These are phyloP conservation scores for Reutealis trisperma DNA, from an alignment of 345 rosid species.

Conservation along the genomic window DNA sequence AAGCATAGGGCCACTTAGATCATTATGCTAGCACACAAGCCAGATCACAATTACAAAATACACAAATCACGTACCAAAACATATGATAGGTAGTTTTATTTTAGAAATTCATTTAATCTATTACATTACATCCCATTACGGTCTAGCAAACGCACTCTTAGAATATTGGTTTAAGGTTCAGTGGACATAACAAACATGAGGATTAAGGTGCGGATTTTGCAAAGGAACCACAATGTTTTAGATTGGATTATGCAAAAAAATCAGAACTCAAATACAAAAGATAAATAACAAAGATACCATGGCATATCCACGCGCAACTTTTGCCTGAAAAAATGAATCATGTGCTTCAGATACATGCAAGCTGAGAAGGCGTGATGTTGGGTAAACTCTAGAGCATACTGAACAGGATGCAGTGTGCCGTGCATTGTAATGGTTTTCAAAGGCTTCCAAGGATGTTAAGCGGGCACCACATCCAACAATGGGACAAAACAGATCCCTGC, in stretches of 20 bases:
- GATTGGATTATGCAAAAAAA: neutral
- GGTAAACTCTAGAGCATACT: slow-evolving; percentile 81
- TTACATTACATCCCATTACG: too few relatives aligned
- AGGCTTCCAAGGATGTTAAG: slow-evolving; percentile 63
- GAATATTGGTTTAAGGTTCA: too few relatives aligned
- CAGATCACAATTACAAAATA: neutral
- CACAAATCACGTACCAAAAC: neutral
- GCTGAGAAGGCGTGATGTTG: slow-evolving; percentile 77
- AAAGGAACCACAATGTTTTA: too few relatives aligned
- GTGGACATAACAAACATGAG: too few relatives aligned
- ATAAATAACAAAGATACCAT: slow-evolving; percentile 49
- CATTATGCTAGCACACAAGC: neutral
- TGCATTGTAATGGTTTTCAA: slow-evolving; percentile 88
- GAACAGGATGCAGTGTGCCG: slow-evolving; percentile 92
- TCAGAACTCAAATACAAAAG: neutral
- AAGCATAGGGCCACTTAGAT: neutral
- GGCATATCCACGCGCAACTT: slow-evolving; percentile 83
- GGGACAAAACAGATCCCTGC: slow-evolving; percentile 77
- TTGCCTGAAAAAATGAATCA: slow-evolving; percentile 93
- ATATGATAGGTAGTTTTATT: too few relatives aligned
- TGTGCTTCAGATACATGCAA: slow-evolving; percentile 91
- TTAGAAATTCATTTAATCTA: too few relatives aligned
- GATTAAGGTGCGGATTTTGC: too few relatives aligned
- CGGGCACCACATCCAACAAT: slow-evolving; percentile 75
- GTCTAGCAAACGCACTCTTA: too few relatives aligned